Percentiles rank a stretch among this genome's conserved stretches.
These are phyloP conservation scores for Rhizomucor pusillus DNA, from an alignment of 371 early-diverging fungal species.

Conservation along the genomic window DNA sequence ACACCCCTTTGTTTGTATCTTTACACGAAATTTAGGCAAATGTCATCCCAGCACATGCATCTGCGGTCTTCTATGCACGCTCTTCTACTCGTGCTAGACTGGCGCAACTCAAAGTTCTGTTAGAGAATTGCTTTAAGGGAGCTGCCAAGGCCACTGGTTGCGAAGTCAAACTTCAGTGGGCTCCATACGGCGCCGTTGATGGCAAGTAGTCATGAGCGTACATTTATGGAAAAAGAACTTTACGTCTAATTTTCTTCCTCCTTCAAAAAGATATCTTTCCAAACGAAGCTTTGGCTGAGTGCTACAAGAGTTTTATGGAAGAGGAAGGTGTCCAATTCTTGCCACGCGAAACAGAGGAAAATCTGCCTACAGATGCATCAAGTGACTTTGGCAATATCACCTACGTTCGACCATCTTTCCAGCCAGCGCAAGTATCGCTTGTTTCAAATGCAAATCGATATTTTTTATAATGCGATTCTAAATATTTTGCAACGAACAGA, in stretches of 20 bases:
- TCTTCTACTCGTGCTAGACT: constrained; percentile 51
- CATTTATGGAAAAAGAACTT: too few species aligned
- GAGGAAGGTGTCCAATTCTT: constrained; percentile 36
- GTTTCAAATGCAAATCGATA: too few species aligned
- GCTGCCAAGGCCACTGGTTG: constrained; percentile 76
- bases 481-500: background rate
- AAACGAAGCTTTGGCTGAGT: constrained; percentile 56
- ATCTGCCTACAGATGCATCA: constrained; percentile 48
- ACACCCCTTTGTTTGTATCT: background rate
- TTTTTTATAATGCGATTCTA: too few species aligned
- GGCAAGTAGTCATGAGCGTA: constrained; percentile 15
- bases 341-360: constrained; percentile 38
- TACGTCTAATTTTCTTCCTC: background rate
- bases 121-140: constrained; percentile 61
- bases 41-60: constrained; percentile 66
- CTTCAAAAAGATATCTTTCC: constrained; percentile 35
- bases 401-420: constrained; percentile 36
- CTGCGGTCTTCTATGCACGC: constrained; percentile 56
- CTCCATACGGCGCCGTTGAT: constrained; percentile 31
- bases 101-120: constrained; percentile 38
- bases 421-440: constrained; percentile 21
- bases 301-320: constrained; percentile 54
- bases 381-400: constrained; percentile 73
- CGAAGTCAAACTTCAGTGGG: constrained; percentile 50
- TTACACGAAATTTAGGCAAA: constrained; percentile 11